Base-by-base conservation (phyloP, 2,329 filamentous ascomycete species). In the Moelleriella libera region DNA sequence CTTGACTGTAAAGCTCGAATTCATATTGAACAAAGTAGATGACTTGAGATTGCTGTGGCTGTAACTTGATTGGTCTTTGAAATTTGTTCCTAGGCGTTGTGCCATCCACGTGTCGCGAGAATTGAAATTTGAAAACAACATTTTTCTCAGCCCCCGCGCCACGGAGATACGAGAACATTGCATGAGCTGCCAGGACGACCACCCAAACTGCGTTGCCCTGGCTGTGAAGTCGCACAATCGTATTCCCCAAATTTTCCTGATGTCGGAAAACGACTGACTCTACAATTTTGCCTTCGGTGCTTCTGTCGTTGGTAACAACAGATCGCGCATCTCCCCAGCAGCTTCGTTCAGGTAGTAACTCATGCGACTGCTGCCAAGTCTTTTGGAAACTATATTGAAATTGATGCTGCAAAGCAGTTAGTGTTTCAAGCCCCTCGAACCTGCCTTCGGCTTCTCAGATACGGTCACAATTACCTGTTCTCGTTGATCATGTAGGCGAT, bases 401-500 rank as follows among this genome's bases (percentile, higher is more conserved):
- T 97, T 92, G 53, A 98, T 76, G 66, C 88, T 94, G 54, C 41
- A 31, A 31, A 41, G 12, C 11, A 41, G 30, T 49, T 39, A 49
- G 58, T 52, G 14, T 41, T 12, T 30, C 6, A 9, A 29, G 10
- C 30, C 30, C 14, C 21, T 3, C 11, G 8, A 12, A 37, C 34
- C 12, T 37, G 12, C 34, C 34, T 12, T 40, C 43, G n/a, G 6
- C 21, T 29, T 14, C 5, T 3, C 10, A 10, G 14, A 10, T 12
- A 11, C 10, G 34, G 34, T 37, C 34, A 4, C 32, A n/a, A 44
- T 65, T 62, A 87, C 83, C 80, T 89, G 67, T 96, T 94, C 75
- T 97, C 90, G 63, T 98, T 98, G 65, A 98, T 97, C 92, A 98
- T 98, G 65, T 98, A 98, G 40, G 92, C 92, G 61, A 98, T 94